A percentile compares a stretch with the other conserved stretches of the same genome.
Evolutionary conservation across 2,329 filamentous ascomycete species (phyloP).

Genomic region (Talaromyces sp.): DNA sequence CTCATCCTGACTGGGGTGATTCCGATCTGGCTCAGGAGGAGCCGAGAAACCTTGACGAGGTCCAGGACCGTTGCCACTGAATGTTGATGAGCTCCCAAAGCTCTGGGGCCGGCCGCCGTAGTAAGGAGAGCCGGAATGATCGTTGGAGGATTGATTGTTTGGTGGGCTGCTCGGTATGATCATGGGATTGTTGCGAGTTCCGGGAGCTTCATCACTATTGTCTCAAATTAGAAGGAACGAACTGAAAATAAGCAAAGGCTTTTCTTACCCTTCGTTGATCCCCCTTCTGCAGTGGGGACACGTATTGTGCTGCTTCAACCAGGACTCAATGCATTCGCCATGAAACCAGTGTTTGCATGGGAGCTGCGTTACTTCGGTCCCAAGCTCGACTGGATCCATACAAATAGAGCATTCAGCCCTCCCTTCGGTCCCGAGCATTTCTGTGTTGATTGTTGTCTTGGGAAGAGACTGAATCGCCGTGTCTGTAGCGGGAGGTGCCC

Average conservation of each 20-base stretch:
- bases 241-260: slow-evolving; percentile 14
- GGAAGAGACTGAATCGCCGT: slow-evolving; percentile 70
- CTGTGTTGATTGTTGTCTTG: slow-evolving; percentile 63
- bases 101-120: slow-evolving; percentile 1
- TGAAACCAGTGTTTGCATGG: slow-evolving; percentile 96
- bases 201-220: slow-evolving; percentile 6
- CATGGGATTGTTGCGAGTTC: slow-evolving; percentile 11
- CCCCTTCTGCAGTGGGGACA: slow-evolving; percentile 60
- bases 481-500: slow-evolving; percentile 74
- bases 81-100: not conserved
- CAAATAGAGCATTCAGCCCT: slow-evolving; percentile 86
- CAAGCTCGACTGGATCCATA: slow-evolving; percentile 75
- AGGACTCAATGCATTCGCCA: slow-evolving; percentile 71
- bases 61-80: slow-evolving; percentile 1
- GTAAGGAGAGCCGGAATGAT: not conserved
- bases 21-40: slow-evolving; percentile 1
- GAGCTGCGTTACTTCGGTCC: slow-evolving; percentile 69
- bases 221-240: not conserved
- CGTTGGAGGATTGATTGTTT: not conserved
- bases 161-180: slow-evolving; percentile 12
- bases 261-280: slow-evolving; percentile 27
- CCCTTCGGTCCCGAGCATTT: slow-evolving; percentile 66
- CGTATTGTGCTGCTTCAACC: slow-evolving; percentile 87
- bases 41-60: not conserved
- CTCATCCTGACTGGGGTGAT: not conserved